Base-by-base conservation (phyloP, 2,329 filamentous ascomycete species). In the Cladorrhinum sp. region DNA sequence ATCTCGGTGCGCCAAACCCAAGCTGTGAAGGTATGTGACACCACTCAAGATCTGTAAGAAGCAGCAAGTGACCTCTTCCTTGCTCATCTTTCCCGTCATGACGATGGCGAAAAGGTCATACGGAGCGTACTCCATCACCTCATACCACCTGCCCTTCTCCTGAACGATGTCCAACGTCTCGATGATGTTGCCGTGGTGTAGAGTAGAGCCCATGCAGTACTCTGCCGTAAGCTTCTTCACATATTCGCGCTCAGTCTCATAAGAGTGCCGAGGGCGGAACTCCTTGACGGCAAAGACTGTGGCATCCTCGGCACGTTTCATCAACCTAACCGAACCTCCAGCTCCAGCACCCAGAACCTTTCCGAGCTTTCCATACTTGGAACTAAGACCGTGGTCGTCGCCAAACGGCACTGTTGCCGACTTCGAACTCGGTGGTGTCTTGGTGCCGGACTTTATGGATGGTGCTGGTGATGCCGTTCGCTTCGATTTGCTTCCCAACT, bases 61-160 rank as follows among this genome's bases (percentile, higher is more conserved):
- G 63, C 88, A 89, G 75, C 95, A 99, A 2, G 87, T 88, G 62
- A 98, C 85, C 74, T 99, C 95, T 68, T 96, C 90, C 62, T 92
- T 87, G 46, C 86, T 86, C 95, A 99, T 99, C 76, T 92, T 96
- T 36, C 95, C 95, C 0, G 95, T 98, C 95, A 99, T 99, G 67
- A 99, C 95, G 66, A 96, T 96, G 12, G 95, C 95, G 73, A 99
- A 99, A 28, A 99, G 82, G 73, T 99, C 95, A 71, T 82, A 99
- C 0, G 95, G 95, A 10, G 93, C 95, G 71, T 96, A 99, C 73
- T 99, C 95, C 95, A 99, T 99, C 48, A 99, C 95, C 72, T 98
- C 94, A 71, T 92, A 99, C 92, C 95, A 99, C 66, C 89, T 92
- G 55, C 86, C 87, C 75, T 94, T 95, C 76, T 99, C 95, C 67